Percentiles rank a stretch among this genome's conserved stretches.
These are phyloP conservation scores for Rosa chinensis DNA, from an alignment of 306 rosid species.

Conservation along the genomic window DNA sequence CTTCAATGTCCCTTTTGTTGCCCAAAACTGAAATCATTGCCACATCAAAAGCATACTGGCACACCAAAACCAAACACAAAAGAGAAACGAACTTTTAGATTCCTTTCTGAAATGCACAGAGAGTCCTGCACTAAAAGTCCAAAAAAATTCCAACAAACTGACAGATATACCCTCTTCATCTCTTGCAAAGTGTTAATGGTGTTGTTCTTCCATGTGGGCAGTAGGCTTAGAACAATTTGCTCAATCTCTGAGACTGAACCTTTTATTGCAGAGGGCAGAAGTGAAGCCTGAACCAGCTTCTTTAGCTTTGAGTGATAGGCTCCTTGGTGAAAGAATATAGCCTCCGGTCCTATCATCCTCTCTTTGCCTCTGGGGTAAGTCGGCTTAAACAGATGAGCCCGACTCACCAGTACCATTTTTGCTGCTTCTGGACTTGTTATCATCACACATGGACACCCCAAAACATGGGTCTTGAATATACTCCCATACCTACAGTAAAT, in stretches of 20 bases:
- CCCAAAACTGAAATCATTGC: slow-evolving; percentile 82
- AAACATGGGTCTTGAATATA: slow-evolving; percentile 75
- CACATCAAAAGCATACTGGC: slow-evolving; percentile 85
- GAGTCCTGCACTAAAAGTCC: neutral
- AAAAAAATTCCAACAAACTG: neutral
- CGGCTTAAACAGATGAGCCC: slow-evolving; percentile 75
- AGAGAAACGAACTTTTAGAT: slow-evolving; percentile 8
- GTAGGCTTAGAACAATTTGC: slow-evolving; percentile 46
- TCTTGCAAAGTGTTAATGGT: slow-evolving; percentile 74
- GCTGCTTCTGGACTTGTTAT: slow-evolving; percentile 76
- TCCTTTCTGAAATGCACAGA: slow-evolving; percentile 15
- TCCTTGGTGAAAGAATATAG: slow-evolving; percentile 84
- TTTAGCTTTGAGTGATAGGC: slow-evolving; percentile 69
- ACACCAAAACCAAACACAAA: slow-evolving; percentile 11
- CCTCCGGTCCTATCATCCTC: slow-evolving; percentile 78
- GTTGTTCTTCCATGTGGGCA: slow-evolving; percentile 59
- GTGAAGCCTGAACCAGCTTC: slow-evolving; percentile 61
- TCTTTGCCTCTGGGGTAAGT: slow-evolving; percentile 92
- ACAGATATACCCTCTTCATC: slow-evolving; percentile 66
- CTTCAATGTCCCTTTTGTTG: slow-evolving; percentile 48
- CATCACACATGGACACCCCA: slow-evolving; percentile 93
- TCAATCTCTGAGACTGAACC: slow-evolving; percentile 64
- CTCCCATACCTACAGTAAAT: slow-evolving; percentile 56
- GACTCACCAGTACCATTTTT: slow-evolving; percentile 62
- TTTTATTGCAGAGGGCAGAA: slow-evolving; percentile 56